A percentile compares a stretch with the other conserved stretches of the same genome.
These are phyloP conservation scores for Didymellaceae sp. DNA, from an alignment of 2,329 filamentous ascomycete species.

Conservation along the genomic window DNA sequence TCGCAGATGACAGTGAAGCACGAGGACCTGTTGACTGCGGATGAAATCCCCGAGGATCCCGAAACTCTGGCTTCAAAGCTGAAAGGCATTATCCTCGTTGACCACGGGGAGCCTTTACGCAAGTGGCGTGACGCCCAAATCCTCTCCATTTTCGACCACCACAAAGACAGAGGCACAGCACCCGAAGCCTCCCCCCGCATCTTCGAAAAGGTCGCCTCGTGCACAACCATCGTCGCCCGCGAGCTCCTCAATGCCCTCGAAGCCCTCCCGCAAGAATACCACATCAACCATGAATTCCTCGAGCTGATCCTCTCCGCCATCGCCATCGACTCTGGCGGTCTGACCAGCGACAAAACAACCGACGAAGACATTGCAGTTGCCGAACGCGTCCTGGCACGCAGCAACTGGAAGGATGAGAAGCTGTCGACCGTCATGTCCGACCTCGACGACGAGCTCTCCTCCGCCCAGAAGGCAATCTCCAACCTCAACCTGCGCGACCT, in stretches of 20 bases:
- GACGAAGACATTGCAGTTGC: slow-evolving; percentile 50
- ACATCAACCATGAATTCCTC: slow-evolving; percentile 58
- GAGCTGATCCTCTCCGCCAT: slow-evolving; percentile 57
- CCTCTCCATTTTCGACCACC: slow-evolving; percentile 57
- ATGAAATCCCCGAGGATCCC: slow-evolving; percentile 56
- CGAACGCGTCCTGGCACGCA: slow-evolving; percentile 50
- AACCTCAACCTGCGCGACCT: slow-evolving; percentile 53
- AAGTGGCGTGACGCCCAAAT: slow-evolving; percentile 55
- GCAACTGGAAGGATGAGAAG: slow-evolving; percentile 50
- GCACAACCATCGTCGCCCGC: slow-evolving; percentile 55
- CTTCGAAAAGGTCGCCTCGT: slow-evolving; percentile 54
- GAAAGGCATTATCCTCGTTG: slow-evolving; percentile 56
- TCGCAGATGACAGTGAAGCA: slow-evolving; percentile 56
- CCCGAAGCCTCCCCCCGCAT: slow-evolving; percentile 53
- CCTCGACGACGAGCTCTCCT: slow-evolving; percentile 49
- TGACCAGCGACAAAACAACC: slow-evolving; percentile 46
- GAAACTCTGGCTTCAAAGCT: slow-evolving; percentile 53
- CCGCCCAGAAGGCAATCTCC: slow-evolving; percentile 54
- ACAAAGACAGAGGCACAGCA: slow-evolving; percentile 52
- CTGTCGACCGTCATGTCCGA: slow-evolving; percentile 53
- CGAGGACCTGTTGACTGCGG: slow-evolving; percentile 55
- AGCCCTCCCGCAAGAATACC: slow-evolving; percentile 53
- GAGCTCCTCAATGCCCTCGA: slow-evolving; percentile 58
- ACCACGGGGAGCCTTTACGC: slow-evolving; percentile 52
- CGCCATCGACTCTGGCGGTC: slow-evolving; percentile 55